These are phyloP conservation scores for Xylaria nigripes DNA, from an alignment of 495 filamentous ascomycete genomes.

Conservation along the genomic window DNA sequence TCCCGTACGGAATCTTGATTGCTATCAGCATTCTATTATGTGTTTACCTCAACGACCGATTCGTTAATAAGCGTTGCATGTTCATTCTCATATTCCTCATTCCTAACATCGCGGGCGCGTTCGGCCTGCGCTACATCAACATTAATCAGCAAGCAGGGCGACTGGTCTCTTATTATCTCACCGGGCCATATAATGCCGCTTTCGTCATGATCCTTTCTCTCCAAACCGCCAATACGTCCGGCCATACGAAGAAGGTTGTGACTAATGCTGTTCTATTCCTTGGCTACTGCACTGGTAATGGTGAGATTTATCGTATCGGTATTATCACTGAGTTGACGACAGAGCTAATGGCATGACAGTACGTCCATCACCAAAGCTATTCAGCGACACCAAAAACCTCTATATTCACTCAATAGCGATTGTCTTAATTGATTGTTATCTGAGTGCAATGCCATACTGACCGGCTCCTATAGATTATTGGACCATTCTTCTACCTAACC, in stretches of 20 bases:
- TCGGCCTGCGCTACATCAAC: conserved; percentile 48
- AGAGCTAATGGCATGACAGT: conserved; percentile 4
- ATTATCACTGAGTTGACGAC: background rate
- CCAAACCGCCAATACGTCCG: conserved; percentile 32
- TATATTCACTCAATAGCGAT: background rate
- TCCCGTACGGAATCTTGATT: conserved; percentile 52
- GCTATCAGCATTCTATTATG: conserved; percentile 49
- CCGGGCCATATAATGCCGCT: conserved; percentile 48
- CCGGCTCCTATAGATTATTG: conserved; percentile 31
- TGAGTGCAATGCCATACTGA: background rate
- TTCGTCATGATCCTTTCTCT: conserved; percentile 53
- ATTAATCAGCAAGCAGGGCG: conserved; percentile 39
- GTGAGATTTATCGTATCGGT: background rate
- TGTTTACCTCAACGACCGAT: conserved; percentile 50
- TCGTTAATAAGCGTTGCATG: conserved; percentile 47
- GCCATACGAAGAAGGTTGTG: conserved; percentile 57
- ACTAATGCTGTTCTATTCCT: conserved; percentile 51
- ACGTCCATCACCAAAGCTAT: conserved; percentile 20
- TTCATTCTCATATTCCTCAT: conserved; percentile 48
- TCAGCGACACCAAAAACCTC: conserved; percentile 25
- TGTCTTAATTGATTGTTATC: background rate
- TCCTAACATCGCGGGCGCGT: conserved; percentile 46
- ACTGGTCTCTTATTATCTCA: conserved; percentile 45
- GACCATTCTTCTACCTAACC: conserved; percentile 56
- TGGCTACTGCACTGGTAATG: conserved; percentile 28